A percentile compares a stretch with the other conserved stretches of the same genome.
Conservation (phyloP, 495 filamentous ascomycete species). For the Lineolata rhizophorae region DNA sequence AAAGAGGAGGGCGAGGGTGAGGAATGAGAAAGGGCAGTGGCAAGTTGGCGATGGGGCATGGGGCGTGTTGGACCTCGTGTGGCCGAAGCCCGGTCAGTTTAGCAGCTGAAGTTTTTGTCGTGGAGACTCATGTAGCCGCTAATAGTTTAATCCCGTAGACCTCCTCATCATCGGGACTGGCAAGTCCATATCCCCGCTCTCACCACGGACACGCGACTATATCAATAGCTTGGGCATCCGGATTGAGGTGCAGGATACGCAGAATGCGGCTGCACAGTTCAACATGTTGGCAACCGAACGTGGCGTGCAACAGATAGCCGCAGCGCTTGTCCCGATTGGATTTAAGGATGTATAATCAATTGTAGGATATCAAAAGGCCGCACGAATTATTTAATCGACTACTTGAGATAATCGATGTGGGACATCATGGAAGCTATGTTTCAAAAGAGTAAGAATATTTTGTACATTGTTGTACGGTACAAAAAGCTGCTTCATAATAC, state of each 20-base stretch:
- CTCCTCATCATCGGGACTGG: constrained; percentile 75
- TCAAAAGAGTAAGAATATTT: no score
- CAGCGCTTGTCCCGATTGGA: constrained; percentile 71
- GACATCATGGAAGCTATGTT: no score
- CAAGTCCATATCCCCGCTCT: constrained; percentile 45
- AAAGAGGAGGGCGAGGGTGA: constrained; percentile 11
- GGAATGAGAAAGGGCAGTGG: constrained; percentile 59
- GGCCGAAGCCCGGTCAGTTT: constrained; percentile 72
- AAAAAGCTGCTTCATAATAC: no score
- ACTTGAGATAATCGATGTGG: no score
- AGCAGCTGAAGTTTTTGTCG: neutral
- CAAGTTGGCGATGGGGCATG: constrained; percentile 49
- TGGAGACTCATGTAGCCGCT: neutral
- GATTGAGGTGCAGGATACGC: constrained; percentile 76
- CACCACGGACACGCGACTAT: constrained; percentile 44
- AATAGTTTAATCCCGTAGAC: constrained; percentile 32
- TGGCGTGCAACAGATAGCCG: constrained; percentile 49
- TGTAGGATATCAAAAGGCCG: no score
- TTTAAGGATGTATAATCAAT: constrained; percentile 52
- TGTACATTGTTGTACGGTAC: no score
- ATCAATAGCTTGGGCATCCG: constrained; percentile 64
- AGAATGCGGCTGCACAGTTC: constrained; percentile 81
- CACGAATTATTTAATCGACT: no score
- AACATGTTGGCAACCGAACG: constrained; percentile 40
- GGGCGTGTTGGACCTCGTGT: constrained; percentile 56